These are phyloP conservation scores for Venturia oleaginea DNA, from an alignment of 2,329 filamentous ascomycete genomes.

Conservation along the genomic window DNA sequence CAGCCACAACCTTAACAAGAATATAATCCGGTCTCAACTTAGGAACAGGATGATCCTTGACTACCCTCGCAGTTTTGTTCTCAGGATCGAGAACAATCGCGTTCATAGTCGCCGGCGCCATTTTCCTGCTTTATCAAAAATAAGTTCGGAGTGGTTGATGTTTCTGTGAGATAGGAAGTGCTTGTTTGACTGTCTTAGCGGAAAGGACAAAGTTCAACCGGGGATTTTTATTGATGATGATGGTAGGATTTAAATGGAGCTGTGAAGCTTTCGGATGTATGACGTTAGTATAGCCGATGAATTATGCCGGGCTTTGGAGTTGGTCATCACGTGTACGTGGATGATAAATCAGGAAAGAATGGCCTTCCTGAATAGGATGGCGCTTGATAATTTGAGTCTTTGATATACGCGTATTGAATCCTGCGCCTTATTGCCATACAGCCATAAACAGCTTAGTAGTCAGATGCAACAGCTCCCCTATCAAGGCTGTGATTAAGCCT, in stretches of 20 bases:
- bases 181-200: background rate
- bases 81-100: slow-evolving; percentile 3
- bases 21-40: slow-evolving; percentile 41
- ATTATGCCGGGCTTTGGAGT: background rate
- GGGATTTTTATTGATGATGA: background rate
- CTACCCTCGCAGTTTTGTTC: background rate
- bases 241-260: background rate
- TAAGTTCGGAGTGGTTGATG: background rate
- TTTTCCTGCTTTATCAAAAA: background rate
- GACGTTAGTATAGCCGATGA: background rate
- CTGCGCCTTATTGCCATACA: background rate
- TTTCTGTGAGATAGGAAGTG: background rate
- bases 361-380: background rate
- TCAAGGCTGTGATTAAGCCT: background rate
- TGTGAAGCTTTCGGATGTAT: background rate
- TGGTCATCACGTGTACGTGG: background rate
- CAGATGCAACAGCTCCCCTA: background rate
- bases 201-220: background rate
- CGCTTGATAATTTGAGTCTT: background rate
- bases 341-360: background rate
- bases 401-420: background rate
- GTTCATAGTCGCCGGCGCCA: slow-evolving; percentile 8
- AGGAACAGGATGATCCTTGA: slow-evolving; percentile 26
- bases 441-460: background rate
- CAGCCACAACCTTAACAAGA: slow-evolving; percentile 42